phyloP scores from a whole-genome alignment of 441 rosid genomes.

The Sinapis alba region DNA sequence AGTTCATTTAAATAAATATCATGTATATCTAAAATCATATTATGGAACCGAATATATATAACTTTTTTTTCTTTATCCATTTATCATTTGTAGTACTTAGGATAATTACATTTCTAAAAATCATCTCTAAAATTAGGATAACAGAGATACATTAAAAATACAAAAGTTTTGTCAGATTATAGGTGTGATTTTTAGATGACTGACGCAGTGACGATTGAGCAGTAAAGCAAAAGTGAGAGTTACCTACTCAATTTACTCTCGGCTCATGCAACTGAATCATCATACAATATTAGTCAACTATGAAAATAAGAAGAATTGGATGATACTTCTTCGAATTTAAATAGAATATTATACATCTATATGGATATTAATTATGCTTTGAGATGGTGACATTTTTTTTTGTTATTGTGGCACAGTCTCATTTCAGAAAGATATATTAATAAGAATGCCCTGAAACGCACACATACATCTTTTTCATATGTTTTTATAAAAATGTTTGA shows the following conservation, averaged over 20 bases:
- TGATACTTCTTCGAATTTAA: not conserved
- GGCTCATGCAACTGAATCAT: not conserved
- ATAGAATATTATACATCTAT: not conserved
- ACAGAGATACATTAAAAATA: not conserved
- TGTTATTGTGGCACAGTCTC: not conserved
- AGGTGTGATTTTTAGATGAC: not conserved
- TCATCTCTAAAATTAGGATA: not conserved
- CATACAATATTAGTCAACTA: not conserved
- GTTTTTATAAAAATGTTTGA: not conserved
- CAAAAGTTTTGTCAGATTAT: not conserved
- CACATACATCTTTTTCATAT: not conserved
- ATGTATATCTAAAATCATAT: not conserved
- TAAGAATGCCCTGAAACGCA: not conserved
- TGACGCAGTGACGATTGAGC: not conserved
- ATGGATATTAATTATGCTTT: not conserved
- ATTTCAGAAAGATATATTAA: not conserved
- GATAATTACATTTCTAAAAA: not conserved
- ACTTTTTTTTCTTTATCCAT: not conserved
- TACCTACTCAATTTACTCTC: not conserved
- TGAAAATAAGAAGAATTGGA: not conserved
- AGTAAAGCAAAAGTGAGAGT: not conserved
- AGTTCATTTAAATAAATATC: conserved; percentile 1
- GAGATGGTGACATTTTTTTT: not conserved
- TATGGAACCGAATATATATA: not conserved
- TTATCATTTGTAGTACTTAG: not conserved